Evolutionary conservation across 1,284 basidiomycete species (phyloP).

Genomic region (Singerocomus inundabilis): DNA sequence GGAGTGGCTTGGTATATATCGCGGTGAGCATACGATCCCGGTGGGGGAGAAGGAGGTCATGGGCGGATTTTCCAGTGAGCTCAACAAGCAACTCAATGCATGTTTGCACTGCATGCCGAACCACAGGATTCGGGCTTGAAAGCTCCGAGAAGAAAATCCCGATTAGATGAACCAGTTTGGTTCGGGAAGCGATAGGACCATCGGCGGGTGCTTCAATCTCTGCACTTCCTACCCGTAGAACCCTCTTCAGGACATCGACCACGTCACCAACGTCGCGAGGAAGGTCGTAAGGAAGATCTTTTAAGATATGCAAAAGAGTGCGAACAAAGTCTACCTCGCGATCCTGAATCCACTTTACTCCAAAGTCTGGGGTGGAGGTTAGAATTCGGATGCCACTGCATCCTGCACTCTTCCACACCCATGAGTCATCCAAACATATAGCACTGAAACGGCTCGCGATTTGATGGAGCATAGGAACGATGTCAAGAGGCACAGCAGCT

Average conservation of each 20-base stretch:
- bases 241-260: conserved; percentile 72
- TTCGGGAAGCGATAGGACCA: conserved; percentile 42
- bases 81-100: conserved; percentile 83
- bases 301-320: conserved; percentile 90
- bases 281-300: conserved; percentile 92
- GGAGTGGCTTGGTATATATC: conserved; percentile 96
- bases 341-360: conserved; percentile 81
- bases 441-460: conserved; percentile 79
- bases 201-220: conserved; percentile 46
- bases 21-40: conserved; percentile 85
- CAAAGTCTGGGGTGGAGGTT: conserved; percentile 68
- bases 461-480: conserved; percentile 69
- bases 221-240: conserved; percentile 73
- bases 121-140: conserved; percentile 83
- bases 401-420: conserved; percentile 86
- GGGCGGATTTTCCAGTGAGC: conserved; percentile 69
- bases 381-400: conserved; percentile 83
- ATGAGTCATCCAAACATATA: conserved; percentile 86
- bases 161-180: conserved; percentile 63
- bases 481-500: conserved; percentile 50
- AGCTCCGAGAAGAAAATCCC: conserved; percentile 91
- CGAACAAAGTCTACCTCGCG: conserved; percentile 91
- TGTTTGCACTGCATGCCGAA: conserved; percentile 82
- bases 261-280: conserved; percentile 83
- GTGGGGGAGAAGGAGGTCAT: conserved; percentile 82